Evolutionary conservation across 2,329 filamentous ascomycete species (phyloP).

Genomic region (Pseudopithomyces maydicus): DNA sequence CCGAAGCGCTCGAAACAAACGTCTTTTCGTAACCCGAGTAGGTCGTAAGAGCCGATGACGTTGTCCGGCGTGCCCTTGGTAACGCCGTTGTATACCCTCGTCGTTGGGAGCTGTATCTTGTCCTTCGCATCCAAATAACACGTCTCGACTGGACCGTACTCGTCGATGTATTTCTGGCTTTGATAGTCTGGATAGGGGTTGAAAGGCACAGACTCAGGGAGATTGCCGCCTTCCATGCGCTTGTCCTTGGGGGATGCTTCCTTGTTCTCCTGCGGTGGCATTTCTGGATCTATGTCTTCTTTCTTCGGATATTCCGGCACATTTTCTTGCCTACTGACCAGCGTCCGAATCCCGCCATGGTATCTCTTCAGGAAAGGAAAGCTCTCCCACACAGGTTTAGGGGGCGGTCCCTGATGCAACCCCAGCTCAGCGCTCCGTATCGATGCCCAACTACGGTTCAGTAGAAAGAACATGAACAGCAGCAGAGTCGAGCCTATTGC

Average conservation of each 20-base stretch:
- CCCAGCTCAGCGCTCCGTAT: slow-evolving; percentile 65
- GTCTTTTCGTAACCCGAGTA: slow-evolving; percentile 78
- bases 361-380: slow-evolving; percentile 88
- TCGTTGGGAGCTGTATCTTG: slow-evolving; percentile 68
- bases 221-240: slow-evolving; percentile 30
- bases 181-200: slow-evolving; percentile 71
- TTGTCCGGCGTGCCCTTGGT: slow-evolving; percentile 84
- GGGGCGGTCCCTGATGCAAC: slow-evolving; percentile 63
- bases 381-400: slow-evolving; percentile 79
- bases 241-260: slow-evolving; percentile 36
- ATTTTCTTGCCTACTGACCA: slow-evolving; percentile 70
- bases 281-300: slow-evolving; percentile 51
- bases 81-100: slow-evolving; percentile 78
- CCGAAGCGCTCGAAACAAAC: slow-evolving; percentile 95
- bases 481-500: slow-evolving; percentile 71
- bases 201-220: slow-evolving; percentile 54
- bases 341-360: slow-evolving; percentile 80
- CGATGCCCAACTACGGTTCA: slow-evolving; percentile 74
- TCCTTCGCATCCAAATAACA: slow-evolving; percentile 78
- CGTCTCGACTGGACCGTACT: slow-evolving; percentile 67
- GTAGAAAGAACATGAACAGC: slow-evolving; percentile 76
- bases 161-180: slow-evolving; percentile 59
- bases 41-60: slow-evolving; percentile 82
- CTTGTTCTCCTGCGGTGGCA: slow-evolving; percentile 25
- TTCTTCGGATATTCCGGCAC: slow-evolving; percentile 81